phyloP scores from a whole-genome alignment of 495 filamentous ascomycete species.

The Parachaetomium inaequale region DNA sequence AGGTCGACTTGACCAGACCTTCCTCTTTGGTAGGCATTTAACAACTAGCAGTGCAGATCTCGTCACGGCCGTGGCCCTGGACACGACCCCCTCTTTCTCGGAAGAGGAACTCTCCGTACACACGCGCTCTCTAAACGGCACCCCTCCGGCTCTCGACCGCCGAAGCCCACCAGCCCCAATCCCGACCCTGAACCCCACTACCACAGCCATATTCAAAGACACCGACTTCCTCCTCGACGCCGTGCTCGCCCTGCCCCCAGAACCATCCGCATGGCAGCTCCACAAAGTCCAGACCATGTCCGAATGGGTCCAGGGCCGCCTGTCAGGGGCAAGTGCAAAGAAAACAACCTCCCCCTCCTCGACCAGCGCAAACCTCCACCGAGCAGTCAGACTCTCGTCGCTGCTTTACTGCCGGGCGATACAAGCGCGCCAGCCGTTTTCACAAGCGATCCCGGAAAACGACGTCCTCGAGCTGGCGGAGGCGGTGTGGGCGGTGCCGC shows the following conservation, averaged over 20 bases:
- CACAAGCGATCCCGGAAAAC: neutral
- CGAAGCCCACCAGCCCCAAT: neutral
- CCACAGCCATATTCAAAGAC: slow-evolving; percentile 16
- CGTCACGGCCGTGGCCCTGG: slow-evolving; percentile 5
- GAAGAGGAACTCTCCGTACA: neutral
- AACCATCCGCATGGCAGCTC: slow-evolving; percentile 8
- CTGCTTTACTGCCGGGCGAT: slow-evolving; percentile 20
- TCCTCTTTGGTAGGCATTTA: neutral
- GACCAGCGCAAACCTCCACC: neutral
- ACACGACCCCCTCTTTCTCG: slow-evolving; percentile 3
- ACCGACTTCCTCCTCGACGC: slow-evolving; percentile 19
- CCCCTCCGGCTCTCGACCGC: neutral
- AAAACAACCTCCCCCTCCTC: neutral
- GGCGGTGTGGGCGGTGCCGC: slow-evolving; percentile 4
- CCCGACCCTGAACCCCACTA: neutral
- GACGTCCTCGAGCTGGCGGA: slow-evolving; percentile 5
- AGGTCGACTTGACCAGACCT: neutral
- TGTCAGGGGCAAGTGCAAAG: neutral
- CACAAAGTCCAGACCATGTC: slow-evolving; percentile 16
- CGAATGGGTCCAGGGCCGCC: slow-evolving; percentile 17
- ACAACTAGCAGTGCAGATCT: slow-evolving; percentile 13
- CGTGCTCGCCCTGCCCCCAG: slow-evolving; percentile 3
- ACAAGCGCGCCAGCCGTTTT: neutral
- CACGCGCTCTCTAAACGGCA: neutral
- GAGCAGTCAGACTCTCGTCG: slow-evolving; percentile 8